Conservation (phyloP, 495 filamentous ascomycete species). For the Glonium stellatum region DNA sequence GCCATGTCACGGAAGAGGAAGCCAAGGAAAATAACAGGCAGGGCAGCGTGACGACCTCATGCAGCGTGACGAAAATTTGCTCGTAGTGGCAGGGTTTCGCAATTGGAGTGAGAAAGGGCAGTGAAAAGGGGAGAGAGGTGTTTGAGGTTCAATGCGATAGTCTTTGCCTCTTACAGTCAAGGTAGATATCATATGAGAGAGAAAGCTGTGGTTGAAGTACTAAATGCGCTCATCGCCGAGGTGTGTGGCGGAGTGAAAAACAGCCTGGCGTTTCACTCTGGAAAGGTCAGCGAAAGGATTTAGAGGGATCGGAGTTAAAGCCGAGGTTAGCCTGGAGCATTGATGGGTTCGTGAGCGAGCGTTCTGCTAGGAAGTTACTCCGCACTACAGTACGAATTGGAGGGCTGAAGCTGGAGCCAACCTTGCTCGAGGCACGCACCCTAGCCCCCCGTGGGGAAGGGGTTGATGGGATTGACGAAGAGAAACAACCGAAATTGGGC, state of each 20-base stretch:
- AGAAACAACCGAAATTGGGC: background rate
- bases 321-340: slow-evolving; percentile 2
- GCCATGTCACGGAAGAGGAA: slow-evolving; percentile 6
- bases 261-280: too few relatives aligned
- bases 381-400: slow-evolving; percentile 4
- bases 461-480: background rate
- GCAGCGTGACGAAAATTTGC: background rate
- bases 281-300: background rate
- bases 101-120: too few relatives aligned
- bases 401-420: background rate
- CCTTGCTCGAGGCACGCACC: background rate
- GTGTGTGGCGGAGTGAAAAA: too few relatives aligned
- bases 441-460: background rate
- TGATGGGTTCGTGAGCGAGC: background rate
- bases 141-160: background rate
- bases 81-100: background rate
- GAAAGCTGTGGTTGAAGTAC: background rate
- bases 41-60: background rate
- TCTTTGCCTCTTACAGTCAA: background rate
- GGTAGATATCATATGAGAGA: background rate
- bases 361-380: slow-evolving; percentile 1
- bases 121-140: background rate
- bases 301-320: background rate
- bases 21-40: background rate
- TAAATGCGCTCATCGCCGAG: background rate